Base-by-base conservation (phyloP, 331 rosid species). In the Arachis monticola region DNA sequence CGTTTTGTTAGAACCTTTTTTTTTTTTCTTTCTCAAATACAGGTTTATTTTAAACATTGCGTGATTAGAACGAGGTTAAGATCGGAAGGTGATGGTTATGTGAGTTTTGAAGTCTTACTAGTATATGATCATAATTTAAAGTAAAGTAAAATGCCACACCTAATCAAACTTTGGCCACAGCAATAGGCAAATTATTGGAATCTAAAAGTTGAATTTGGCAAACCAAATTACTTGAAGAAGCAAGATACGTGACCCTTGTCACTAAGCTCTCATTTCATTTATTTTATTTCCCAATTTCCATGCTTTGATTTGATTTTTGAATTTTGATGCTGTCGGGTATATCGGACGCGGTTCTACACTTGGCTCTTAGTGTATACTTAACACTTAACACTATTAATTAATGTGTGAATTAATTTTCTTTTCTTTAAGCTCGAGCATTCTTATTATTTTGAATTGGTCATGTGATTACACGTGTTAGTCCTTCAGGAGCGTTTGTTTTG, bases 281-380 rank as follows among this genome's bases (percentile, higher is more conserved):
- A 2, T 35, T 35, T 35, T 35, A 35, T 11, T 52, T 5, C 31
- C 57, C 48, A 52, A 11, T 52, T 6, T 40, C 57, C 35, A 14
- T 69, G 3, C 22, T 2, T 57, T 40, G 6, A 5, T 51, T 47
- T 47, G 46, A 52, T 57, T 80, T 77, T 73, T 79, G 46, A 73
- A 71, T 67, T 44, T 64, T 67, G 22, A 53, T 75, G 60, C 44
- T 69, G 76, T 61, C 72, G 58, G 70, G 74, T 42, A 69, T 65
- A 41, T 74, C 81, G 44, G 59, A 13, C 55, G 67, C 31, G 58
- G 64, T 77, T 82, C 88, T 59, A 88, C 80, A 73, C 75, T 40
- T 32, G 38, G 77, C 67, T 86, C 86, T 38, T n/a, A n/a, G n/a
- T n/a, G n/a, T n/a, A n/a, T n/a, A n/a, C n/a, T n/a, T n/a, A n/a